Conservation (phyloP, 495 filamentous ascomycete genomes). For the Durotheca rogersii region DNA sequence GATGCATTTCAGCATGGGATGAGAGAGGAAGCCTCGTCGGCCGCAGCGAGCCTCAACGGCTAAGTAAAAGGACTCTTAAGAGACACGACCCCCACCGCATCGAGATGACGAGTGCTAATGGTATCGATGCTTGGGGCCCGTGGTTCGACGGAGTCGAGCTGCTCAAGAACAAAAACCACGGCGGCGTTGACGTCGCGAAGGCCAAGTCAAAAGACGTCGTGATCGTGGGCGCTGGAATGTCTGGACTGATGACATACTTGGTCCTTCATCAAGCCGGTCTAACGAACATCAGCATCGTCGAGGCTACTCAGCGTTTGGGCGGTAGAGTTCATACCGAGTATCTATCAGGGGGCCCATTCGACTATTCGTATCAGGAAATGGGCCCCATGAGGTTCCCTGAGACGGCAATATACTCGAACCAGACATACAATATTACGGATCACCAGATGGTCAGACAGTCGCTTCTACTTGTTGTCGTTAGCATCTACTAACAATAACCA, state of each 20-base stretch:
- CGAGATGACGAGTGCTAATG: conserved; percentile 48
- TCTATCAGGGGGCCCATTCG: conserved; percentile 57
- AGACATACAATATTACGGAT: conserved; percentile 57
- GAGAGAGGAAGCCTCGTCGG: conserved; percentile 41
- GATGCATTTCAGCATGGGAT: conserved; percentile 58
- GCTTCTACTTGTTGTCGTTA: conserved; percentile 36
- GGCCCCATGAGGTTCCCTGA: conserved; percentile 68
- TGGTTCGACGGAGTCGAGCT: conserved; percentile 71
- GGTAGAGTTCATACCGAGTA: conserved; percentile 65
- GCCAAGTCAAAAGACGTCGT: conserved; percentile 59
- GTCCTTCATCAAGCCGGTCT: conserved; percentile 42
- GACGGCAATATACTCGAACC: conserved; percentile 52
- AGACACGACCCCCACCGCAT: conserved; percentile 41
- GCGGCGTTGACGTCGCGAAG: conserved; percentile 50
- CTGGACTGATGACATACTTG: conserved; percentile 59
- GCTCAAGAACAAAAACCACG: conserved; percentile 55
- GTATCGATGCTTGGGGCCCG: conserved; percentile 61
- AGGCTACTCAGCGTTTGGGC: conserved; percentile 41
- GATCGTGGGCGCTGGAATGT: conserved; percentile 70
- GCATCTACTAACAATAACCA: conserved; percentile 4
- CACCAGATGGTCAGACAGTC: conserved; percentile 50
- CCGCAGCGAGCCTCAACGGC: conserved; percentile 44
- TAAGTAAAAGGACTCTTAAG: conserved; percentile 28
- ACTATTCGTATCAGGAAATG: conserved; percentile 78
- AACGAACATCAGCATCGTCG: conserved; percentile 43